Conservation (phyloP, 179 eudicot species). For the Patellifolia procumbens region DNA sequence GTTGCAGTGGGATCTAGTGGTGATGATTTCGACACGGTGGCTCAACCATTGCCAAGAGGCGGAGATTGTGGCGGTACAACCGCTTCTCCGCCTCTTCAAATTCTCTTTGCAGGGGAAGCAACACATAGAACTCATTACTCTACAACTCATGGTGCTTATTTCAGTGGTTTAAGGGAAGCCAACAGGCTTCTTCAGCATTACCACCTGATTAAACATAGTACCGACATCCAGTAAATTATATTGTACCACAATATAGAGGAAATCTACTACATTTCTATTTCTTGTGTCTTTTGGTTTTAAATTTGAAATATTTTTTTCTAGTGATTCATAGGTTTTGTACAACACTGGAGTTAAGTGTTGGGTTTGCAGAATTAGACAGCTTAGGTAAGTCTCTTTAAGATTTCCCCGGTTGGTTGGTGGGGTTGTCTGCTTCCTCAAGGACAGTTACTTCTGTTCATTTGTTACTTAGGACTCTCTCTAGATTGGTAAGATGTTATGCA, state of each 20-base stretch:
- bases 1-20: constrained; percentile 86
- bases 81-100: constrained; percentile 52
- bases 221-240: constrained; percentile 11
- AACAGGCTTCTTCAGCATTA: constrained; percentile 88
- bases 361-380: constrained; percentile 29
- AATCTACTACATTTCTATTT: constrained; percentile 15
- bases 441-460: constrained; percentile 21
- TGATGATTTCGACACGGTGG: constrained; percentile 77
- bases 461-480: constrained; percentile 22
- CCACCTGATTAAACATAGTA: constrained; percentile 21
- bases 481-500: constrained; percentile 24
- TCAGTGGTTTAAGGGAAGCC: constrained; percentile 95
- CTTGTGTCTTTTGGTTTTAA: not conserved
- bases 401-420: not conserved
- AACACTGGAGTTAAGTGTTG: constrained; percentile 21
- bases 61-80: constrained; percentile 6
- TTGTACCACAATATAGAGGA: constrained; percentile 20
- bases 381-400: constrained; percentile 11
- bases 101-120: constrained; percentile 97
- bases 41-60: constrained; percentile 72
- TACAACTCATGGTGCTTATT: constrained; percentile 95
- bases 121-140: constrained; percentile 96
- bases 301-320: not conserved
- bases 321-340: constrained; percentile 17
- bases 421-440: too few relatives aligned